phyloP scores from a whole-genome alignment of 75 land plant species.

The Cryptomeria japonica region DNA sequence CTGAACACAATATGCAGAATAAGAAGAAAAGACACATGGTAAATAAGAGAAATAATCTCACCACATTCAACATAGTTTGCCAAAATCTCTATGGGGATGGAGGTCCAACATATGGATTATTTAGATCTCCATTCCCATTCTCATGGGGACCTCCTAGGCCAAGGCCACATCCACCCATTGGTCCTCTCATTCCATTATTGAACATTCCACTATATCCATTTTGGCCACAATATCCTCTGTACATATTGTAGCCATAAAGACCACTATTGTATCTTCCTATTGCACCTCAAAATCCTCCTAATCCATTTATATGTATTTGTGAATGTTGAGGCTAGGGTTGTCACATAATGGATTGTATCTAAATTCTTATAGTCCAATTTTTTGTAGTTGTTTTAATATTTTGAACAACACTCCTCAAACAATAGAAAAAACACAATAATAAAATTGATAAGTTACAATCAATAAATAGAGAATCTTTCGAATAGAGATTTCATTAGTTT shows the following conservation, averaged over 20 bases:
- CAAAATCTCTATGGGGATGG: conserved; percentile 63
- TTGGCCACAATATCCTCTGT: conserved; percentile 29
- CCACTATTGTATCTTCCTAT: conserved; percentile 29
- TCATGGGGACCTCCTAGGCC: conserved; percentile 35
- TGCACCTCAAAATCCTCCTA: conserved; percentile 3
- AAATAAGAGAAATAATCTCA: conserved; percentile 19
- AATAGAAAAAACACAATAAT: too few species aligned
- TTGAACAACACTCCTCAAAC: too few species aligned
- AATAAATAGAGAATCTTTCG: too few species aligned
- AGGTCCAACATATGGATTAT: conserved; percentile 57
- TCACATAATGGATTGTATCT: too few species aligned
- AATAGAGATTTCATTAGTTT: too few species aligned
- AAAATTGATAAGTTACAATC: too few species aligned
- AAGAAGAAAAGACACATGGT: neutral
- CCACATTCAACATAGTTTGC: conserved; percentile 66
- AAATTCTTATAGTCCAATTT: too few species aligned
- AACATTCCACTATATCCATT: conserved; percentile 37
- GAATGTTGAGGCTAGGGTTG: too few species aligned
- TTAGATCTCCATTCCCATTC: conserved; percentile 39
- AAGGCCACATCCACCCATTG: conserved; percentile 39
- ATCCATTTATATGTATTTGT: too few species aligned
- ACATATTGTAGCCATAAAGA: conserved; percentile 39
- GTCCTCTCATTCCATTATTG: conserved; percentile 46
- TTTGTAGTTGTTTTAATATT: too few species aligned
- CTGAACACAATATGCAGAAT: neutral